These are phyloP conservation scores for Metschnikowia peoriensis DNA, from an alignment of 805 yeast genomes.

Conservation along the genomic window DNA sequence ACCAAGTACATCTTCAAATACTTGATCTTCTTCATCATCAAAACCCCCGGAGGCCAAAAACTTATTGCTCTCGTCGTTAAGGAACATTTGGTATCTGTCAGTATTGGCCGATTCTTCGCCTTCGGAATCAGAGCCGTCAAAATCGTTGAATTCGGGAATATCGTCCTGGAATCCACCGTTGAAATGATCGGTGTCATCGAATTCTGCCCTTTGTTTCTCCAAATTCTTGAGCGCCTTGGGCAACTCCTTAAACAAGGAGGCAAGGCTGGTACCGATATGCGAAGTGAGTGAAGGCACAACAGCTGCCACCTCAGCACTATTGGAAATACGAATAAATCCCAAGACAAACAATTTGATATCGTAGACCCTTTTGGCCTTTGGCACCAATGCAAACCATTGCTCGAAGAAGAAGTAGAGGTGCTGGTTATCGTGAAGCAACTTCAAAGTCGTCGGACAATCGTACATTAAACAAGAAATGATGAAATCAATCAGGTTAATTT, in stretches of 20 bases:
- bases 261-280: slow-evolving; percentile 48
- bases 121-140: slow-evolving; percentile 17
- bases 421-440: slow-evolving; percentile 44
- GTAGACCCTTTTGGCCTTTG: slow-evolving; percentile 63
- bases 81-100: slow-evolving; percentile 48
- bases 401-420: slow-evolving; percentile 47
- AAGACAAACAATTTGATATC: slow-evolving; percentile 76
- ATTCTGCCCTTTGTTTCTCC: slow-evolving; percentile 62
- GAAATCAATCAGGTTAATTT: slow-evolving; percentile 55
- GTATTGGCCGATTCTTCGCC: slow-evolving; percentile 25
- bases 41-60: slow-evolving; percentile 24
- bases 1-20: slow-evolving; percentile 26
- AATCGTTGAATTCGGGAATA: slow-evolving; percentile 10
- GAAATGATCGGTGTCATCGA: slow-evolving; percentile 32
- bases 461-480: slow-evolving; percentile 63
- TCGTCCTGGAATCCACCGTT: slow-evolving; percentile 10
- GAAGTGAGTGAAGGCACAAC: slow-evolving; percentile 33
- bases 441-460: slow-evolving; percentile 54
- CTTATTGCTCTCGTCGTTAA: slow-evolving; percentile 44
- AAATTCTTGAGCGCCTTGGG: slow-evolving; percentile 71
- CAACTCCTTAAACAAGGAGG: slow-evolving; percentile 52
- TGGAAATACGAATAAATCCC: slow-evolving; percentile 55
- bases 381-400: slow-evolving; percentile 62
- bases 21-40: slow-evolving; percentile 24
- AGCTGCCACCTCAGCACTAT: slow-evolving; percentile 20